These are phyloP conservation scores for Pholiota conissans DNA, from an alignment of 768 basidiomycete species.

Conservation along the genomic window DNA sequence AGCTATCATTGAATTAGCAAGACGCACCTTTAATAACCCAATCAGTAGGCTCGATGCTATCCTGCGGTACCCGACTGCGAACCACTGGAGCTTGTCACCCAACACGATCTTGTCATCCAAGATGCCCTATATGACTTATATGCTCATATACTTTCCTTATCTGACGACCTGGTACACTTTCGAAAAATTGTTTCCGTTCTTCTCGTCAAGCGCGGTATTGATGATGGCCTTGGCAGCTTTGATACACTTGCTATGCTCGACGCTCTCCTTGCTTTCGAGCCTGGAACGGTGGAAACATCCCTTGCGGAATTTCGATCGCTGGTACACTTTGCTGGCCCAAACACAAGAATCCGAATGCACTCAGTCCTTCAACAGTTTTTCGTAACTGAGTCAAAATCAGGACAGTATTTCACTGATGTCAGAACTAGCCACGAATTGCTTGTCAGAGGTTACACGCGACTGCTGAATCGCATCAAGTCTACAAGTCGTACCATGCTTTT, in stretches of 20 bases:
- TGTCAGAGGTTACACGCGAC: background rate
- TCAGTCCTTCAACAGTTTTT: background rate
- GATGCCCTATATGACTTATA: background rate
- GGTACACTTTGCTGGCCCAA: background rate
- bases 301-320: background rate
- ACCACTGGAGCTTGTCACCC: too few species aligned
- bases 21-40: background rate
- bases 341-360: background rate
- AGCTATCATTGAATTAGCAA: background rate
- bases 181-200: background rate
- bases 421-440: background rate
- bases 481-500: too few species aligned
- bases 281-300: background rate
- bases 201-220: background rate
- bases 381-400: background rate
- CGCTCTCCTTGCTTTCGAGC: background rate
- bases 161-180: background rate
- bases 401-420: background rate
- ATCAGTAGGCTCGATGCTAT: background rate
- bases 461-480: too few species aligned
- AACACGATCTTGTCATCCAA: background rate
- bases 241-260: background rate
- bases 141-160: background rate
- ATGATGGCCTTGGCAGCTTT: background rate
- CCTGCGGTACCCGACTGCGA: background rate